Evolutionary conservation across 768 basidiomycete genomes (phyloP).

Genomic region (Kwoniella botswanensis): DNA sequence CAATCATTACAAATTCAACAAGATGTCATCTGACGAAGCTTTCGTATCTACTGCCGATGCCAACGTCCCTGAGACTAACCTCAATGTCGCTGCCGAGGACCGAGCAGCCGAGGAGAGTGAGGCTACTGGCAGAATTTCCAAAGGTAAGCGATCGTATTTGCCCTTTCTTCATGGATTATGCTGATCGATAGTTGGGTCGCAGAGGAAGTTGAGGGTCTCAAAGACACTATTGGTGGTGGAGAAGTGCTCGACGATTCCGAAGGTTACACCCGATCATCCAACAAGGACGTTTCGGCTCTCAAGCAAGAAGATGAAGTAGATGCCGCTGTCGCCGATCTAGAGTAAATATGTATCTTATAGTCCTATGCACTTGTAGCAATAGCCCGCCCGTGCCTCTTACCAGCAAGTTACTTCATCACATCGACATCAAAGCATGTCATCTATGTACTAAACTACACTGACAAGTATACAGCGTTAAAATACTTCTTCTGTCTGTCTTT

Average conservation of each 20-base stretch:
- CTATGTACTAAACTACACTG: too few species aligned
- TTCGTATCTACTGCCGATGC: slow-evolving; percentile 29
- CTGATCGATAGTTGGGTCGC: neutral
- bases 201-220: slow-evolving; percentile 56
- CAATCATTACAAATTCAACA: slow-evolving; percentile 20
- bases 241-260: slow-evolving; percentile 50
- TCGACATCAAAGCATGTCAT: too few species aligned
- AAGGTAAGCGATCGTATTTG: slow-evolving; percentile 34
- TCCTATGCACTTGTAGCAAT: slow-evolving; percentile 11
- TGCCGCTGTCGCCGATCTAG: slow-evolving; percentile 25
- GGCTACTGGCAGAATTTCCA: slow-evolving; percentile 48
- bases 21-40: slow-evolving; percentile 40
- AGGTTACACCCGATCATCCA: slow-evolving; percentile 54
- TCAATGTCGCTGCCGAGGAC: slow-evolving; percentile 47
- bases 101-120: slow-evolving; percentile 42
- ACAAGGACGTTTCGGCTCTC: slow-evolving; percentile 39
- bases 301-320: slow-evolving; percentile 50
- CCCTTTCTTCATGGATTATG: neutral
- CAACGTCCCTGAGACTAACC: slow-evolving; percentile 35
- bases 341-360: slow-evolving; percentile 20
- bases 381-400: neutral
- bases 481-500: too few species aligned
- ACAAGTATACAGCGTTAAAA: too few species aligned
- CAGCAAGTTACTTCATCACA: neutral
- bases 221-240: slow-evolving; percentile 54